Percentiles rank a stretch among this genome's conserved stretches.
Conservation (phyloP, 73 alveolate genomes). For the Durusdinium trenchii region DNA sequence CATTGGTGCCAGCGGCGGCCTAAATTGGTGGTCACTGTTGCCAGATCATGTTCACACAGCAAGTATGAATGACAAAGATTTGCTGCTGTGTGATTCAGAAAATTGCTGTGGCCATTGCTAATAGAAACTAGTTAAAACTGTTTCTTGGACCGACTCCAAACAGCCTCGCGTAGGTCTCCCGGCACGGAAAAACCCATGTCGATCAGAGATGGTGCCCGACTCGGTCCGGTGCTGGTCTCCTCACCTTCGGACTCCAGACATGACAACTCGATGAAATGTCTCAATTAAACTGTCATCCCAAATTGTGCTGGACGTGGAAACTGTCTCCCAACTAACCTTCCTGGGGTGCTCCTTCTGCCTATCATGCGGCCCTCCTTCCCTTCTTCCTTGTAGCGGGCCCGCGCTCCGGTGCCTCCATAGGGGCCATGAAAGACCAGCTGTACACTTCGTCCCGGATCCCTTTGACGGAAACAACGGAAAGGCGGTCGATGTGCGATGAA, state of each 20-base stretch:
- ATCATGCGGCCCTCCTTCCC: too few species aligned
- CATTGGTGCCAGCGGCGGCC: not conserved
- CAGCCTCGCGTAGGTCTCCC: not conserved
- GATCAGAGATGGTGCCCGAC: constrained; percentile 25
- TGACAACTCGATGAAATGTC: too few species aligned
- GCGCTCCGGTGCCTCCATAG: not conserved
- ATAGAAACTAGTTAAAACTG: too few species aligned
- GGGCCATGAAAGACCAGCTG: constrained; percentile 93
- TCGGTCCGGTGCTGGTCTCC: not conserved
- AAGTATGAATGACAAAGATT: not conserved
- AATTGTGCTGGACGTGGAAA: too few species aligned
- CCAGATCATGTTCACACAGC: not conserved
- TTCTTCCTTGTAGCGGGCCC: not conserved
- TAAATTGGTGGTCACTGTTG: not conserved
- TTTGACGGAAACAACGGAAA: too few species aligned
- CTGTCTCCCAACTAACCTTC: too few species aligned
- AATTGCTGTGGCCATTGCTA: too few species aligned
- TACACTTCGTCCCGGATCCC: constrained; percentile 90
- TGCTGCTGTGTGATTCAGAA: too few species aligned
- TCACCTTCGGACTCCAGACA: not conserved
- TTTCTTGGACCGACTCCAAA: too few species aligned
- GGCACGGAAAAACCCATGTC: constrained; percentile 33
- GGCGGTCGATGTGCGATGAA: too few species aligned
- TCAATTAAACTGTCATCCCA: too few species aligned
- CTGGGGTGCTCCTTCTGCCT: too few species aligned